Conservation (phyloP, 208 protist species). For the Tritrichomonas musculus region DNA sequence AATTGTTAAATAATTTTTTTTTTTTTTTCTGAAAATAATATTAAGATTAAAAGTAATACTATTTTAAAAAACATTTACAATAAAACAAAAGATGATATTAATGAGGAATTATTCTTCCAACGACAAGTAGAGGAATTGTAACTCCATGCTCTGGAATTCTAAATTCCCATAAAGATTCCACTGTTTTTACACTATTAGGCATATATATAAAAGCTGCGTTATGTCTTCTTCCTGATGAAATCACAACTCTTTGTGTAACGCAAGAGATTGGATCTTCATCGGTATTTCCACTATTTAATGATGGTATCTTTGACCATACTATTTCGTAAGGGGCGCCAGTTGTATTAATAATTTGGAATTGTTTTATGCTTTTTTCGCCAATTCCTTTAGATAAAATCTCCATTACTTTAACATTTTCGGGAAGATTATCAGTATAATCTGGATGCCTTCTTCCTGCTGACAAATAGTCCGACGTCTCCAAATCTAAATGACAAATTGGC, state of each 20-base stretch:
- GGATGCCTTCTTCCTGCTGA: slow-evolving; percentile 49
- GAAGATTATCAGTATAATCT: neutral
- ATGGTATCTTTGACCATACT: neutral
- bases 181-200: neutral
- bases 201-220: neutral
- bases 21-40: too few relatives aligned
- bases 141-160: neutral
- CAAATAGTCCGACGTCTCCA: slow-evolving; percentile 74
- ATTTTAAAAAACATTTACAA: too few relatives aligned
- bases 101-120: slow-evolving; percentile 11
- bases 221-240: neutral
- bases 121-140: neutral
- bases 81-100: too few relatives aligned
- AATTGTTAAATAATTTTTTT: too few relatives aligned
- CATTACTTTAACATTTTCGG: neutral
- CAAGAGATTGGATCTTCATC: neutral
- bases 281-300: neutral
- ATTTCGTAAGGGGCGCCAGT: neutral
- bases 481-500: slow-evolving; percentile 84
- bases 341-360: slow-evolving; percentile 22
- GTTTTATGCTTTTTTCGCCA: neutral
- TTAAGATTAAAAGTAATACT: too few relatives aligned
- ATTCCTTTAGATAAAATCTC: neutral
- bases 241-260: neutral
- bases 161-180: neutral